Evolutionary conservation across 805 yeast species (phyloP), one percentile per base, ranked within the genome.

Genomic region (Danielia oregonensis): DNA sequence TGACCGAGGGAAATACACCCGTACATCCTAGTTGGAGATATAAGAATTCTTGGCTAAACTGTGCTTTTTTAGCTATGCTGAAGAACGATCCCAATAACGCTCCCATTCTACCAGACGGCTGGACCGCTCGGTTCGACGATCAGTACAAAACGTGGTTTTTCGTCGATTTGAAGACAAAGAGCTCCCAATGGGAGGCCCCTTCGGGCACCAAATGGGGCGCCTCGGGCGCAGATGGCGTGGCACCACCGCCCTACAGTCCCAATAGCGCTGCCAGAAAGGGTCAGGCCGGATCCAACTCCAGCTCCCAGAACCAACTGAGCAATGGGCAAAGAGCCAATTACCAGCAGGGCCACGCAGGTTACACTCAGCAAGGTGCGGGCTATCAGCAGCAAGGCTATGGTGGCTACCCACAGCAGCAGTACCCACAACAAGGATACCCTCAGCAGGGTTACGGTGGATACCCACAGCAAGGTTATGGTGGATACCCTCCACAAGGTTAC

Each of bases 181-280:
- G 76, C 46, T 86, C 96, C 0, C 96, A 88, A 58, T 91, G 97
- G 97, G 95, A 86, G 34, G 77, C 79, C 10, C 97, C 96, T 11
- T 39, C 41, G 8, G 82, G 82, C 1, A 76, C 86, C 0, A 54
- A 46, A 2, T 72, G 74, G 54, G 29, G 29, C n/a, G 35, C 14
- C 3, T 37, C 33, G 3, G 39, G 33, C 3, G 36, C 41, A 7
- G 34, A 33, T 14, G 60, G 48, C 6, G 57, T 51, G 3, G 66
- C 68, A 2, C 79, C 81, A 6, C 76, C 76, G 2, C 59, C 70
- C n/a, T 57, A 54, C 51, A 59, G 42, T 41, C 55, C 54, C 30
- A 39, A 5, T 23, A 25, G 6, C 26, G 26, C 26, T 19, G 15
- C 14, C 13, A 5, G 4, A 30, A 39, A 34, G 25, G 48, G 37